phyloP scores from a whole-genome alignment of 805 yeast genomes.

The Wickerhamiella spandovensis region DNA sequence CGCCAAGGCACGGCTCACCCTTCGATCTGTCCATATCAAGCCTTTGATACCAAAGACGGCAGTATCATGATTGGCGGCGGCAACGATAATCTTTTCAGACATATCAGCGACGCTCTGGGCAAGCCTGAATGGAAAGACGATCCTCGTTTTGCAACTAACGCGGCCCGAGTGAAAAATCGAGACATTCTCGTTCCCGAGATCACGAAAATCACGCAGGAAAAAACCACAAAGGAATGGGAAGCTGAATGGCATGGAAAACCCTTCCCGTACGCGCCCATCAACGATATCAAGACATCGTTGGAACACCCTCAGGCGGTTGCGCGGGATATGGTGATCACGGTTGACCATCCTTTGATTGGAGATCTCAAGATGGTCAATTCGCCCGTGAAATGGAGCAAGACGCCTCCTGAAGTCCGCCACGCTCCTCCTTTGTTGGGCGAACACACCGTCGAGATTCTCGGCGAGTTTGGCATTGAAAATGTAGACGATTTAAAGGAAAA shows the following conservation, averaged over 20 bases:
- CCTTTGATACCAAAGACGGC: conserved; percentile 28
- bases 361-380: conserved; percentile 26
- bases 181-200: conserved; percentile 24
- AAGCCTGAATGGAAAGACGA: conserved; percentile 28
- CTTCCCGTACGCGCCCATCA: conserved; percentile 30
- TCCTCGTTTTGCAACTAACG: conserved; percentile 24
- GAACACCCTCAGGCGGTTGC: conserved; percentile 27
- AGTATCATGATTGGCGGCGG: conserved; percentile 31
- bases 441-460: conserved; percentile 26
- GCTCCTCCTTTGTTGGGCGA: conserved; percentile 31
- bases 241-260: conserved; percentile 21
- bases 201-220: conserved; percentile 18
- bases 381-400: conserved; percentile 28
- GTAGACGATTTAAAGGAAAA: conserved; percentile 17
- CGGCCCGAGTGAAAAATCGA: conserved; percentile 27
- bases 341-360: conserved; percentile 27
- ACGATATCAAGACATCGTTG: conserved; percentile 27
- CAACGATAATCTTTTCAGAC: conserved; percentile 27
- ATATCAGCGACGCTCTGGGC: conserved; percentile 24
- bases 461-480: conserved; percentile 17
- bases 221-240: conserved; percentile 28
- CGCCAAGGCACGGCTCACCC: conserved; percentile 32
- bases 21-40: conserved; percentile 30
- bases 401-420: conserved; percentile 23
- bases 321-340: conserved; percentile 26